These are phyloP conservation scores for Wickerhamia fluorescens DNA, from an alignment of 805 yeast species.

Conservation along the genomic window DNA sequence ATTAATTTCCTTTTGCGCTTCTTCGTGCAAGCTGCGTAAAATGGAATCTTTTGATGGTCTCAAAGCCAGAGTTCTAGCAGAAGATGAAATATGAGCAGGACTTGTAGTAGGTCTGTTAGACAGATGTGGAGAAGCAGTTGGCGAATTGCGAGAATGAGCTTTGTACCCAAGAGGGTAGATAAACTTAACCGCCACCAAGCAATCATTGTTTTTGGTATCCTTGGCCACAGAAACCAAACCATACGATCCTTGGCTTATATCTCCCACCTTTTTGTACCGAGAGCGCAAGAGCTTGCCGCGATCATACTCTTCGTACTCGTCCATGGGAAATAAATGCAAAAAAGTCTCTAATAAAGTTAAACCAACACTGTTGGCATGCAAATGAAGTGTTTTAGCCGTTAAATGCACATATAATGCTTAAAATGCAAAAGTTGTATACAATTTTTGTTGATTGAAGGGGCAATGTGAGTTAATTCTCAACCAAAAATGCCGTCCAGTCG, in stretches of 20 bases:
- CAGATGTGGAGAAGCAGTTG: not conserved
- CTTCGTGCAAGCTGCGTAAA: slow-evolving; percentile 33
- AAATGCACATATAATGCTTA: too few species aligned
- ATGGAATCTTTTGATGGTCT: slow-evolving; percentile 16
- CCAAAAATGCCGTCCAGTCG: too few species aligned
- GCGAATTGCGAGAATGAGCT: slow-evolving; percentile 7
- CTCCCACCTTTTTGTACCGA: slow-evolving; percentile 62
- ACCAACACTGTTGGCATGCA: too few species aligned
- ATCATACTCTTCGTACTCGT: slow-evolving; percentile 33
- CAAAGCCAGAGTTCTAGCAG: slow-evolving; percentile 2
- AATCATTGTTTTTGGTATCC: slow-evolving; percentile 43
- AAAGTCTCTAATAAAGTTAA: too few species aligned
- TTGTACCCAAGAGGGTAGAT: slow-evolving; percentile 53
- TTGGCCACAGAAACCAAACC: slow-evolving; percentile 87
- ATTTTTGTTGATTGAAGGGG: too few species aligned
- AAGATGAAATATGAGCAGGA: not conserved
- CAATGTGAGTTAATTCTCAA: too few species aligned
- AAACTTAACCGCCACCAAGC: slow-evolving; percentile 79
- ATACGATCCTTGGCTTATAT: slow-evolving; percentile 87
- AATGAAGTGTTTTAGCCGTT: not conserved
- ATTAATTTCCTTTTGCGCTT: slow-evolving; percentile 62
- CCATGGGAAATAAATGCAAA: too few species aligned
- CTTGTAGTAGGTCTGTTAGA: not conserved
- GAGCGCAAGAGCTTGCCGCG: slow-evolving; percentile 44
- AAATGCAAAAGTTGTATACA: too few species aligned